Base-by-base conservation (phyloP, 495 filamentous ascomycete species). In the Penicillium longicatenatum region DNA sequence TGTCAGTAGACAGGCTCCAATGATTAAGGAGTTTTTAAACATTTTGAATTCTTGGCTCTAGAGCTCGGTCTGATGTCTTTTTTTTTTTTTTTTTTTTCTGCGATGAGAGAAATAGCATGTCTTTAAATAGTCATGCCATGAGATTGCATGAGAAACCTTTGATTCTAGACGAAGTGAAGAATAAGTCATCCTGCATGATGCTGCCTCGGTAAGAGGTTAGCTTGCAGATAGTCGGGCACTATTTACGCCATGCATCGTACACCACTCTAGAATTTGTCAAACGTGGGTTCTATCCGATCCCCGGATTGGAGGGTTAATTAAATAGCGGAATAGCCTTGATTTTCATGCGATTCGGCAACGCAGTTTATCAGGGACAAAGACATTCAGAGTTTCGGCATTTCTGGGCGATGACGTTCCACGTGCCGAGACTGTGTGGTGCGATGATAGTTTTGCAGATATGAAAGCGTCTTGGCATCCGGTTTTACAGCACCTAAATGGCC, bases 391-490 rank as follows among this genome's bases (percentile, higher is more conserved):
- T 10, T 35, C 37, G 37, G 37, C 37, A 46, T 46, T 16, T 46
- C 7, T n/a, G 9, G 22, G 1, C 14, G 5, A 46, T 46, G 19
- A 46, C 4, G 43, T 24, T 46, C 43, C 43, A 46, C 43, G 43
- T 46, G 43, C 21, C 11, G 22, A 46, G 2, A 12, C 43, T 46
- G 1, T 21, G 22, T 22, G 20, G 22, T 46, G 43, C 10, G 19
- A 46, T 16, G 43, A 9, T 46, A 46, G 11, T 24, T 24, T 46
- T 24, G 43, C 43, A 46, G 21, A 46, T 12, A n/a, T 45, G 11
- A 21, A 16, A 46, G 43, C 43, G 37, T n/a, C 43, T 46, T 46
- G 43, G 43, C 43, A 24, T 46, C 43, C 43, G 43, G 43, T 6
- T 26, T 46, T 2, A 24, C 43, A 14, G 12, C 43, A 46, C 43